A percentile compares a stretch with the other conserved stretches of the same genome.
Conservation (phyloP, 1,139 yeast species). For the Saccharomyces uvarum region DNA sequence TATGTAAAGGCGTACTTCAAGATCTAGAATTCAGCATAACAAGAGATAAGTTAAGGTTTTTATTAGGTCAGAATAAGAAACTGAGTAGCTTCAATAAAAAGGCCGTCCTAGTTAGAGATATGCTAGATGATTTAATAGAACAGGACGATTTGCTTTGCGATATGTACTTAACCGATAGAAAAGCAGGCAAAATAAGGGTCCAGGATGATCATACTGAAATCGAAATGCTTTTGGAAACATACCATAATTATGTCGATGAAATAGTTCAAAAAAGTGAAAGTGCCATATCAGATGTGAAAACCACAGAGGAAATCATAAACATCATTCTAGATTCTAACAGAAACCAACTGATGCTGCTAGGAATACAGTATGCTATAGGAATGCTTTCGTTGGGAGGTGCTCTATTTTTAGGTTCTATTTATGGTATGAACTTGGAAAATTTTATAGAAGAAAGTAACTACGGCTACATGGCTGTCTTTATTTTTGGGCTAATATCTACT, state of each 20-base stretch:
- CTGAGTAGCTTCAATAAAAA: slow-evolving; percentile 78
- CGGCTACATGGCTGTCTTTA: slow-evolving; percentile 44
- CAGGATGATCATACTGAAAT: slow-evolving; percentile 54
- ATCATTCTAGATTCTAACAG: slow-evolving; percentile 73
- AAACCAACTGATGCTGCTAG: slow-evolving; percentile 68
- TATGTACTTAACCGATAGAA: slow-evolving; percentile 52
- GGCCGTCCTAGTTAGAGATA: slow-evolving; percentile 72
- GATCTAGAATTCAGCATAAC: slow-evolving; percentile 85
- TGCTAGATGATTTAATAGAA: slow-evolving; percentile 79
- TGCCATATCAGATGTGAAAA: slow-evolving; percentile 59
- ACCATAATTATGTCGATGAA: slow-evolving; percentile 71
- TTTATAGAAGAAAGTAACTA: slow-evolving; percentile 59
- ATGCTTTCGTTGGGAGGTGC: slow-evolving; percentile 53
- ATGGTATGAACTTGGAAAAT: slow-evolving; percentile 76
- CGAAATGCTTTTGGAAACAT: slow-evolving; percentile 67
- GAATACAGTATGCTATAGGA: slow-evolving; percentile 59
- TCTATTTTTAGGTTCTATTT: slow-evolving; percentile 63
- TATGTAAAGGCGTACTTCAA: slow-evolving; percentile 68
- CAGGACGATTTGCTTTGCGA: slow-evolving; percentile 71
- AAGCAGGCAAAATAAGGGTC: slow-evolving; percentile 17
- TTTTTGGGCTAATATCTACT: slow-evolving; percentile 20
- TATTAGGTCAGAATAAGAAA: slow-evolving; percentile 74
- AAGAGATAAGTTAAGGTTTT: slow-evolving; percentile 68
- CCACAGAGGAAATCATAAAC: slow-evolving; percentile 75
- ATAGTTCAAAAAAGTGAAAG: slow-evolving; percentile 73